A percentile compares a stretch with the other conserved stretches of the same genome.
These are phyloP conservation scores for Phaseolus coccineus DNA, from an alignment of 331 rosid species.

Conservation along the genomic window DNA sequence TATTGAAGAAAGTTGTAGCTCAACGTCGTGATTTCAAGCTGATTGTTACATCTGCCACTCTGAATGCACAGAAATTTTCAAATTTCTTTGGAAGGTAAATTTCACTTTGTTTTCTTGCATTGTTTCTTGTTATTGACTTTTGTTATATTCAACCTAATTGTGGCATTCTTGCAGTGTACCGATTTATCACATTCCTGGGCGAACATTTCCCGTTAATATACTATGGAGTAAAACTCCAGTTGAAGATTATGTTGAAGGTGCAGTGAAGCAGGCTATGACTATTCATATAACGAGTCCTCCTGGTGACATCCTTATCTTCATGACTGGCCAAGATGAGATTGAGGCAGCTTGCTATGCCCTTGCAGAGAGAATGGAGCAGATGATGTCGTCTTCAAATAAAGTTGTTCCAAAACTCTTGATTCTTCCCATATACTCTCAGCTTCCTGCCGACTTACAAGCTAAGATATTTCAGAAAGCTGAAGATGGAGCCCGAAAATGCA, in stretches of 20 bases:
- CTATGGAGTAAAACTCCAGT: constrained; percentile 92
- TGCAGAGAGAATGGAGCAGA: constrained; percentile 94
- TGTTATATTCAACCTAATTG: constrained; percentile 38
- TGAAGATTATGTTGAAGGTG: constrained; percentile 97
- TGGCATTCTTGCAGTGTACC: constrained; percentile 79
- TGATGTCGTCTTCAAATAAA: constrained; percentile 71
- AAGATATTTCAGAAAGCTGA: constrained; percentile 95
- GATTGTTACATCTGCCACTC: constrained; percentile 96
- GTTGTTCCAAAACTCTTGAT: constrained; percentile 89
- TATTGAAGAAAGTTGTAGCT: constrained; percentile 94
- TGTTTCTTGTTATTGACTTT: constrained; percentile 17
- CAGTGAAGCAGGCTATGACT: constrained; percentile 98
- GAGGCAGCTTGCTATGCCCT: constrained; percentile 98
- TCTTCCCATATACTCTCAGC: constrained; percentile 97
- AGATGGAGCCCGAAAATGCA: constrained; percentile 97
- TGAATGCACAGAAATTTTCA: constrained; percentile 91
- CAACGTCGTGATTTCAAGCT: constrained; percentile 96
- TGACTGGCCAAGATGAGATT: constrained; percentile 99
- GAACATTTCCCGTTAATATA: constrained; percentile 93
- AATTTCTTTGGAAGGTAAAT: constrained; percentile 93
- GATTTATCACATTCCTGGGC: constrained; percentile 86
- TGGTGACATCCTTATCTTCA: constrained; percentile 96
- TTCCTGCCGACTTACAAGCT: constrained; percentile 98
- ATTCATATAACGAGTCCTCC: constrained; percentile 96
- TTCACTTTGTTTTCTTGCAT: constrained; percentile 18